Evolutionary conservation across 306 rosid genomes (phyloP), one percentile per base, ranked within the genome.

Genomic region (Fragaria vesca): DNA sequence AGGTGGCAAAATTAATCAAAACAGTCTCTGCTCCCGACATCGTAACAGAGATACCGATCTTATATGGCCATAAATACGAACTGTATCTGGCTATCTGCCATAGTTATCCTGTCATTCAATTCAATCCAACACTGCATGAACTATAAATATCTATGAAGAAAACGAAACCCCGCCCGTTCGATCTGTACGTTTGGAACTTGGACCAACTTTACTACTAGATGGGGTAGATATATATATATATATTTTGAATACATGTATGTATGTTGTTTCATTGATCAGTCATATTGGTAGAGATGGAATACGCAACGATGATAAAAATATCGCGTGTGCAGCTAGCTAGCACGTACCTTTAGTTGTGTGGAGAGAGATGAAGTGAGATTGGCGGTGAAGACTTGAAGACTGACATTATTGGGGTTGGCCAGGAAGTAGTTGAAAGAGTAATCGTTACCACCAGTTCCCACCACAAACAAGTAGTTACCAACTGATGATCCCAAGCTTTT

Each of bases 381-480:
- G 52, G 80, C 52, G 3, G 86, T 84, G 82, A 87, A 87, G 6
- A 20, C 36, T 28, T 71, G 46, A 48, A 76, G 84, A 45, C 42
- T 81, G 75, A 81, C 38, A 54, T 54, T 54, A 50, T 71, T 68
- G 28, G 8, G 28, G 63, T 75, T 63, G 74, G 82, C 66, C 21
- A 84, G 78, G 54, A 84, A 84, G 80, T 84, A 81, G 81, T 81
- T 87, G 77, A 87, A 77, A 0, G 85, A 76, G 73, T 81, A 87
- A 77, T 84, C 88, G 70, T 87, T 87, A 10, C 86, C 87, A 48
- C 90, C 90, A 8, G 79, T 79, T 32, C 88, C 90, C 46, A 87
- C 75, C 15, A 87, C 83, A 74, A 87, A 87, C 81, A 87, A 81
- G 69, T 87, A 87, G 3, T 83, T 24, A 20, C 24, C 60, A 3